Evolutionary conservation across 768 basidiomycete genomes (phyloP), one percentile per base, ranked within the genome.

Genomic region (Tylopilus subfusipes): DNA sequence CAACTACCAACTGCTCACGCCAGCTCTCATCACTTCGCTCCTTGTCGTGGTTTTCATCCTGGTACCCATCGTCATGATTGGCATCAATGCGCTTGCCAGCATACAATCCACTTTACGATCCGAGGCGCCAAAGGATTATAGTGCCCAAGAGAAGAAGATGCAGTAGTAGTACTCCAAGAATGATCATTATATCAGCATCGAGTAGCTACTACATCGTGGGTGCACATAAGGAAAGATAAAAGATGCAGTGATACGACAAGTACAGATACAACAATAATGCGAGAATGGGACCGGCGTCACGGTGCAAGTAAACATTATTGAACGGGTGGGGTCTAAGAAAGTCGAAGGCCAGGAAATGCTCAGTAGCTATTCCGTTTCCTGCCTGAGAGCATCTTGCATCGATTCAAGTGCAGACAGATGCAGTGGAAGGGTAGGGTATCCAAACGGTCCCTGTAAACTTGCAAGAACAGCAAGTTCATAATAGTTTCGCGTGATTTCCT

Each of bases 1-100:
- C 56, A 81, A 76, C 31, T 91, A 90, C 68, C 88, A 90, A 65
- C 78, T 90, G 43, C 80, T 92, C 45, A 89, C 88, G 0, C 86
- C 90, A 1, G 86, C 78, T 1, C 76, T 93, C 45, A 88, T 92
- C 68, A 78, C 77, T 5, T 67, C 76, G 8, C 77, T 92, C 18
- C 77, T 91, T 46, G 70, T 91, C 42, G 72, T 73, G 0, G 74
- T 91, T 63, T 87, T 90, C 67, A 63, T 90, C 47, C 73, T 89
- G 13, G 63, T 92, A 22, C 88, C 92, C 1, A 69, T 86, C 44
- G 65, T 89, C 12, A 72, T 84, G 65, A 52, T 87, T 36, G 85
- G 85, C 27, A 77, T 91, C 49, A 76, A 71, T 21, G 82, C 89
- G 0, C 76, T 92, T 38, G 79, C 86, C 21, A 85, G 85, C 61